Conservation (phyloP, 768 basidiomycete genomes). For the Tulasnella sp. region DNA sequence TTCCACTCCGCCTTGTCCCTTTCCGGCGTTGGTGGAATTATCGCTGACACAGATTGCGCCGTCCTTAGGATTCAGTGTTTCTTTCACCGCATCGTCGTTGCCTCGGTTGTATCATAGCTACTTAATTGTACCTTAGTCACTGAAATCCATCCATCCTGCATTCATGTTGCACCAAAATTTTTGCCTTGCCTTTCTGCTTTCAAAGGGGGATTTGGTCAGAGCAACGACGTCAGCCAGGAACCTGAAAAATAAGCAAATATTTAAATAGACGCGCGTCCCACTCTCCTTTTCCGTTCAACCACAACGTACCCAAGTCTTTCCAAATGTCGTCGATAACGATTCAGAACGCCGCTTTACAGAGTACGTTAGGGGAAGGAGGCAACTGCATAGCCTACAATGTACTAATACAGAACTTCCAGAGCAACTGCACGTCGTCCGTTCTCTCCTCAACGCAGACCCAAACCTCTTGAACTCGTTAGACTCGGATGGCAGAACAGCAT, state of each 20-base stretch:
- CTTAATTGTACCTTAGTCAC: background rate
- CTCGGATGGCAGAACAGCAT: slow-evolving; percentile 70
- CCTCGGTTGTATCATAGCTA: background rate
- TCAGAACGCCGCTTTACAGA: slow-evolving; percentile 27
- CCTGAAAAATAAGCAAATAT: background rate
- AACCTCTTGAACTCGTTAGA: slow-evolving; percentile 59
- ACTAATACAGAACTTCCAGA: slow-evolving; percentile 43
- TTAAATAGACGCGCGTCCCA: slow-evolving; percentile 21
- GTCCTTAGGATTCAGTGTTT: background rate
- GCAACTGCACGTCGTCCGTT: slow-evolving; percentile 65
- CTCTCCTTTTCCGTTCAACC: background rate
- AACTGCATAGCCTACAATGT: background rate
- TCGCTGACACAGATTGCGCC: background rate
- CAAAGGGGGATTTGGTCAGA: no score
- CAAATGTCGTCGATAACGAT: slow-evolving; percentile 24
- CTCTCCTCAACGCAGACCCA: slow-evolving; percentile 59
- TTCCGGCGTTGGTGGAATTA: background rate
- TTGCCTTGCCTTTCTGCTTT: no score
- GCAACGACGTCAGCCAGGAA: slow-evolving; percentile 3
- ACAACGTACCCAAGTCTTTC: background rate
- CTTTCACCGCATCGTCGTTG: background rate
- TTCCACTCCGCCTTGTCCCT: background rate
- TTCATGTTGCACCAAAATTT: no score
- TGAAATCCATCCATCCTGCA: background rate
- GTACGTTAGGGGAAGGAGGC: background rate